These are phyloP conservation scores for Saccharomycopsis fermentans DNA, from an alignment of 805 yeast species.

Conservation along the genomic window DNA sequence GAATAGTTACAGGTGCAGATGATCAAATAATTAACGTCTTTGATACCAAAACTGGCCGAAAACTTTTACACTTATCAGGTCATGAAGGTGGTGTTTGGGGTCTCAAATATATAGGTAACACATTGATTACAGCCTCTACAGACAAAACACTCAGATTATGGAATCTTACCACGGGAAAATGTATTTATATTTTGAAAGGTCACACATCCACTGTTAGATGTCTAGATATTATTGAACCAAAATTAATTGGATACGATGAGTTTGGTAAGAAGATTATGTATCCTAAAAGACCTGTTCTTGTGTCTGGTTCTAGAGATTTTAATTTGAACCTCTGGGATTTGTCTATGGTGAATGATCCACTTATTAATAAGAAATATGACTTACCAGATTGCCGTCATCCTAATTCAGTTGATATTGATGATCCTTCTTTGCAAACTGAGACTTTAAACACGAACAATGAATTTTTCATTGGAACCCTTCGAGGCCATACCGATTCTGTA, in stretches of 20 bases:
- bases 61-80: slow-evolving; percentile 56
- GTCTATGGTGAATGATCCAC: slow-evolving; percentile 37
- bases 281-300: slow-evolving; percentile 59
- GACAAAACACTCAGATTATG: slow-evolving; percentile 91
- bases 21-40: slow-evolving; percentile 75
- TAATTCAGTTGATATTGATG: neutral
- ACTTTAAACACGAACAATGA: slow-evolving; percentile 33
- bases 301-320: slow-evolving; percentile 85
- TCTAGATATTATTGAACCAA: slow-evolving; percentile 69
- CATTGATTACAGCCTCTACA: slow-evolving; percentile 87
- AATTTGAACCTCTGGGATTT: slow-evolving; percentile 76
- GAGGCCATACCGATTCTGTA: slow-evolving; percentile 74
- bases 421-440: slow-evolving; percentile 1
- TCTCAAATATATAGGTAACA: slow-evolving; percentile 70
- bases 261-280: slow-evolving; percentile 44
- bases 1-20: slow-evolving; percentile 87
- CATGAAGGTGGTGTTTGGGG: slow-evolving; percentile 99
- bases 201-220: slow-evolving; percentile 92
- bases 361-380: slow-evolving; percentile 11
- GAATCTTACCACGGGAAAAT: slow-evolving; percentile 75
- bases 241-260: slow-evolving; percentile 49
- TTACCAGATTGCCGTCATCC: neutral
- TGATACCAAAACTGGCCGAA: slow-evolving; percentile 61
- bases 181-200: slow-evolving; percentile 87
- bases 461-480: slow-evolving; percentile 54